phyloP scores from a whole-genome alignment of 129 eudicot genomes.

The Helianthus annuus region HanXRQr2.0-SUNRISE NC_035441.2:74826875-74827374 shows the following conservation, averaged over 20 bases:
- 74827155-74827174: neutral
- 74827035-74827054: neutral
- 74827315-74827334: constrained; percentile 96
- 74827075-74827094: constrained; percentile 97
- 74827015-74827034: constrained; percentile 5
- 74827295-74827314: constrained; percentile 92
- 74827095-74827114: constrained; percentile 65
- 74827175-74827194: constrained; percentile 88
- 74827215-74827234: constrained; percentile 98
- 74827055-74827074: constrained; percentile 39
- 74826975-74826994: constrained; percentile 30
- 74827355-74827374: constrained; percentile 93
- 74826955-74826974: constrained; percentile 97
- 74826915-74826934: constrained; percentile 91
- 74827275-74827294: constrained; percentile 81
- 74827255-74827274: constrained; percentile 81
- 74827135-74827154: constrained; percentile 12
- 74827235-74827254: constrained; percentile 96
- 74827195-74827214: constrained; percentile 91
- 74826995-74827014: constrained; percentile 10
- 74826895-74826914: constrained; percentile 93
- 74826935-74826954: constrained; percentile 97
- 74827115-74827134: constrained; percentile 12
- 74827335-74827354: constrained; percentile 98
- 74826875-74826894: constrained; percentile 97